A percentile compares a stretch with the other conserved stretches of the same genome.
phyloP scores from a whole-genome alignment of 192 early-diverging fungal genomes.

The Radiomyces spectabilis region DNA sequence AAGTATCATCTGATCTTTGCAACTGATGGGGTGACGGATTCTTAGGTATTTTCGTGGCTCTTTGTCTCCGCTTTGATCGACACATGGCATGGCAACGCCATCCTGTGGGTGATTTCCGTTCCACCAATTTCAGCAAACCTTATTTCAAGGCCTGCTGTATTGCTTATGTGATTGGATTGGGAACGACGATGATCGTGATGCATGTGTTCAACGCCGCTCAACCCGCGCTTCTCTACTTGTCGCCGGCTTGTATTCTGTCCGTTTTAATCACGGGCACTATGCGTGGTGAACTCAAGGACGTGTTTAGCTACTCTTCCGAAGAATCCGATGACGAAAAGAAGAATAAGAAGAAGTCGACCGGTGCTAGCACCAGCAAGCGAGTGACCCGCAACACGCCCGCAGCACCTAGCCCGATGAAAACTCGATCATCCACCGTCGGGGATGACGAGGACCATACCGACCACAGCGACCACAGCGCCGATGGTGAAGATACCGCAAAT shows the following conservation, averaged over 20 bases:
- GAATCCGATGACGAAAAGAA: slow-evolving; percentile 42
- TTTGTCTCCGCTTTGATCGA: slow-evolving; percentile 87
- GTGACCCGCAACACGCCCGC: too few relatives aligned
- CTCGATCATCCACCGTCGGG: too few relatives aligned
- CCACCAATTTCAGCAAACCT: slow-evolving; percentile 67
- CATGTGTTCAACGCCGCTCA: slow-evolving; percentile 94
- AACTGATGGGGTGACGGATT: too few relatives aligned
- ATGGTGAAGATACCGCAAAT: too few relatives aligned
- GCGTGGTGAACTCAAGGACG: slow-evolving; percentile 60
- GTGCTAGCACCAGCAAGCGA: slow-evolving; percentile 9
- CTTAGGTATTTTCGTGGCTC: slow-evolving; percentile 87
- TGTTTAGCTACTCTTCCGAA: slow-evolving; percentile 61
- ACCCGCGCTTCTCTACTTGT: slow-evolving; percentile 93
- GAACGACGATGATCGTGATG: slow-evolving; percentile 89
- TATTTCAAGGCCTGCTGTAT: slow-evolving; percentile 83
- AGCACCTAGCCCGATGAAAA: too few relatives aligned
- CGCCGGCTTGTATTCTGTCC: slow-evolving; percentile 92
- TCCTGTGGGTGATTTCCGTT: slow-evolving; percentile 40
- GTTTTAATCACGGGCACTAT: slow-evolving; percentile 53
- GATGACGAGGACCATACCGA: too few relatives aligned
- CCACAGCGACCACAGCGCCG: too few relatives aligned
- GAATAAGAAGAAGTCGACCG: slow-evolving; percentile 20
- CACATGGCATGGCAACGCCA: slow-evolving; percentile 57
- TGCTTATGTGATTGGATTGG: slow-evolving; percentile 76
- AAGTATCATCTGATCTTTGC: neutral